phyloP scores from a whole-genome alignment of 257 asterid genomes.

The Paraleonurus japonicus region DNA sequence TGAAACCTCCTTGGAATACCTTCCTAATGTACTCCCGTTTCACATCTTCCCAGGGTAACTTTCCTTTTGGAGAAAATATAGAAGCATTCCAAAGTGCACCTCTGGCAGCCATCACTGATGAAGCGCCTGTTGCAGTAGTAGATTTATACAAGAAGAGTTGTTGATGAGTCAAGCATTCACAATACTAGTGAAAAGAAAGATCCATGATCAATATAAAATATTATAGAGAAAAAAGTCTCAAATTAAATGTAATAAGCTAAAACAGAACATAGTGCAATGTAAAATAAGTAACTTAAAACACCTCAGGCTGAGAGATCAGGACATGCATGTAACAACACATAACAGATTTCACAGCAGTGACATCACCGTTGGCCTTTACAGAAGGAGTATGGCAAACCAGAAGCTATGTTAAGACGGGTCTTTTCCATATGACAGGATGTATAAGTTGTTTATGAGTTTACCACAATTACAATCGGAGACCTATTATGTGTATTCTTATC shows the following conservation, averaged over 20 bases:
- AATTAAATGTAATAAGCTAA: background rate
- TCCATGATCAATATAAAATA: slow-evolving; percentile 6
- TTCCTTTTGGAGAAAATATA: slow-evolving; percentile 71
- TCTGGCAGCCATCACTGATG: slow-evolving; percentile 95
- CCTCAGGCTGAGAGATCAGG: slow-evolving; percentile 8
- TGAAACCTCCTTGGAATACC: slow-evolving; percentile 38
- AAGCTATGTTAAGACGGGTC: background rate
- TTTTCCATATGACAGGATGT: background rate
- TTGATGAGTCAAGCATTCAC: background rate
- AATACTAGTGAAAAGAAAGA: background rate
- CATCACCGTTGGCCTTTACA: background rate
- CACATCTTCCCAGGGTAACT: slow-evolving; percentile 73
- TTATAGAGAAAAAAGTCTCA: background rate
- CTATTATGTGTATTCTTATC: background rate
- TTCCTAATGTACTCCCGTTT: slow-evolving; percentile 76
- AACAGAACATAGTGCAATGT: background rate
- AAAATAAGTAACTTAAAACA: slow-evolving; percentile 18
- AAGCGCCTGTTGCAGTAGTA: slow-evolving; percentile 60
- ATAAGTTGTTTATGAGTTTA: background rate
- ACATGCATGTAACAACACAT: background rate
- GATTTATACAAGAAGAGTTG: background rate
- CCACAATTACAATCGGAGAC: slow-evolving; percentile 1
- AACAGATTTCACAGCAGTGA: background rate
- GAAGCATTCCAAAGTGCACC: slow-evolving; percentile 99
- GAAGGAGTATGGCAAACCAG: background rate